Evolutionary conservation across 345 rosid genomes (phyloP).

Genomic region (Lepidium africanum): DNA sequence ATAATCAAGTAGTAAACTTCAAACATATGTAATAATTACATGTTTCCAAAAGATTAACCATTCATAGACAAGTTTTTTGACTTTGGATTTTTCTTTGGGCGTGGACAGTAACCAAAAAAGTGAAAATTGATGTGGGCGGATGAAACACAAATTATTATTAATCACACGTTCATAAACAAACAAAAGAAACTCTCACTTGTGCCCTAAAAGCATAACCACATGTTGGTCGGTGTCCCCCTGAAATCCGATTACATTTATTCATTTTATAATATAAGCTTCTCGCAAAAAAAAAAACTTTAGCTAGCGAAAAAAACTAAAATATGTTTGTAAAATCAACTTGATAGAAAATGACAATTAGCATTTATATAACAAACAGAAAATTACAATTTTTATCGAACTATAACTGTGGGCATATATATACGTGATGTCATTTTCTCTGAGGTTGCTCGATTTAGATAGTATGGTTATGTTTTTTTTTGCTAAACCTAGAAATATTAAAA

Average conservation of each 20-base stretch:
- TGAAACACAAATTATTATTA: slow-evolving; percentile 21
- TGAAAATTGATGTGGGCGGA: slow-evolving; percentile 16
- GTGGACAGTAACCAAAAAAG: slow-evolving; percentile 29
- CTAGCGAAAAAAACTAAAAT: neutral
- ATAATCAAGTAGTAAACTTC: neutral
- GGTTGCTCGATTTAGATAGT: neutral
- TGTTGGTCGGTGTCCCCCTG: slow-evolving; percentile 33
- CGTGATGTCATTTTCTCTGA: neutral
- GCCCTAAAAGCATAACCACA: slow-evolving; percentile 37
- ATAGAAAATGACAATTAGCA: slow-evolving; percentile 15
- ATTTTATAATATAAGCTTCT: neutral
- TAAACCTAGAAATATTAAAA: neutral
- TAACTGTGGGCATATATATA: neutral
- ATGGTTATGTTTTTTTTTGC: neutral
- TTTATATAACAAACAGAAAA: neutral
- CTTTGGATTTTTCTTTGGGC: slow-evolving; percentile 1
- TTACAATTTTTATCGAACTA: neutral
- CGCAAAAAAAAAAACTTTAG: neutral
- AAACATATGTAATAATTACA: slow-evolving; percentile 14
- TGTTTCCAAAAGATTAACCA: slow-evolving; percentile 16
- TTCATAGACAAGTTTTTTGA: slow-evolving; percentile 9
- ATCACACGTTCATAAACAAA: slow-evolving; percentile 11
- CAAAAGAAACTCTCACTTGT: slow-evolving; percentile 23
- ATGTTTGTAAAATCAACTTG: neutral
- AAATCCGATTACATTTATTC: neutral